Conservation (phyloP, 2,329 filamentous ascomycete species). For the Fragosphaeria purpurea region DNA sequence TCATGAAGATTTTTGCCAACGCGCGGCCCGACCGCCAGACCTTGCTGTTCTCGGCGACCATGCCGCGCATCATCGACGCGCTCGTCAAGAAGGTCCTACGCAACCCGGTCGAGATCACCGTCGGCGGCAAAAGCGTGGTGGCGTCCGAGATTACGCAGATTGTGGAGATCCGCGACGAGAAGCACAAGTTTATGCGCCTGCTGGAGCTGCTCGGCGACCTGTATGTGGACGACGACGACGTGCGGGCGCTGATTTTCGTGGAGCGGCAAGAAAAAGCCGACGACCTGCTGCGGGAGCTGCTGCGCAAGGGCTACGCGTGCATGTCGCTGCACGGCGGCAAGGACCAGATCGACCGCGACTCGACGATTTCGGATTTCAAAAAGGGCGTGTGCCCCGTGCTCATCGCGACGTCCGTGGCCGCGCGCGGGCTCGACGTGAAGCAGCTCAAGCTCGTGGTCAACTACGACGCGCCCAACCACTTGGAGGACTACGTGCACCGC, state of each 20-base stretch:
- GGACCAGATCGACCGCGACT: slow-evolving; percentile 86
- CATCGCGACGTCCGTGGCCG: slow-evolving; percentile 90
- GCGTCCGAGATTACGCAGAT: slow-evolving; percentile 90
- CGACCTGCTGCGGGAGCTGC: slow-evolving; percentile 63
- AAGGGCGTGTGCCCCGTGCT: slow-evolving; percentile 80
- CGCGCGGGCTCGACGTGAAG: slow-evolving; percentile 90
- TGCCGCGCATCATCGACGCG: slow-evolving; percentile 86
- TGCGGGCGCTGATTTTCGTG: slow-evolving; percentile 81
- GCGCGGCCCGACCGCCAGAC: slow-evolving; percentile 89
- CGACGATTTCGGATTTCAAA: slow-evolving; percentile 89
- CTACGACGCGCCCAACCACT: slow-evolving; percentile 84
- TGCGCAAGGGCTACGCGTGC: slow-evolving; percentile 79
- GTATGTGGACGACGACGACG: slow-evolving; percentile 80
- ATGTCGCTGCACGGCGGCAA: slow-evolving; percentile 93
- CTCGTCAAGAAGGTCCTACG: slow-evolving; percentile 80
- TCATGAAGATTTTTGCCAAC: slow-evolving; percentile 91
- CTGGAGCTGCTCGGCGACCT: slow-evolving; percentile 80
- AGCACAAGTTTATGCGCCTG: slow-evolving; percentile 72
- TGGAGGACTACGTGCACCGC: slow-evolving; percentile 94
- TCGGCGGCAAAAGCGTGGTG: slow-evolving; percentile 78
- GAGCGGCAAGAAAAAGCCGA: slow-evolving; percentile 87
- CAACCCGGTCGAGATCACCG: slow-evolving; percentile 81
- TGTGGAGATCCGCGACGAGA: slow-evolving; percentile 76
- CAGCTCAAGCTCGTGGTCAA: slow-evolving; percentile 94
- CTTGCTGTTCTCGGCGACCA: slow-evolving; percentile 92